phyloP scores from a whole-genome alignment of 257 asterid genomes.

The Verbascum thapsus region DNA sequence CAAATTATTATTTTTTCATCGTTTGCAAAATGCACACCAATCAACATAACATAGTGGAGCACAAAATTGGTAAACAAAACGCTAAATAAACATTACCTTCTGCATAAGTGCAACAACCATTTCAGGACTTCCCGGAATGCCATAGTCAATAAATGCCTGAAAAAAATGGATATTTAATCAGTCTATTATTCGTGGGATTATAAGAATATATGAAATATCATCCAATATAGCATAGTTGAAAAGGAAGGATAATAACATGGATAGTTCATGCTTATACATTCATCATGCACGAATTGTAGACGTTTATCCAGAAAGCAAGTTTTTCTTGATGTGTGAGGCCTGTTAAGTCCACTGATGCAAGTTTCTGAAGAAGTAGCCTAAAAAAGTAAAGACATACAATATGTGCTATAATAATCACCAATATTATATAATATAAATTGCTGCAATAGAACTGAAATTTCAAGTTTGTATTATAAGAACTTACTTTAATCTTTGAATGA shows the following conservation, averaged over 20 bases:
- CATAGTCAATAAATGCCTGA: slow-evolving; percentile 76
- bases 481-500: slow-evolving; percentile 69
- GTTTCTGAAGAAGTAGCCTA: slow-evolving; percentile 73
- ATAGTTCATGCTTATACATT: slow-evolving; percentile 48
- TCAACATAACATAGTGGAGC: not conserved
- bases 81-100: slow-evolving; percentile 47
- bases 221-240: not conserved
- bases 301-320: slow-evolving; percentile 95
- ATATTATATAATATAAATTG: slow-evolving; percentile 1
- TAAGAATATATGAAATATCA: not conserved
- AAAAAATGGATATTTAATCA: slow-evolving; percentile 19
- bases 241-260: not conserved
- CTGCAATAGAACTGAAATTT: slow-evolving; percentile 4
- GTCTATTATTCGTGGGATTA: not conserved
- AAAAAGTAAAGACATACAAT: slow-evolving; percentile 18
- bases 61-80: slow-evolving; percentile 18
- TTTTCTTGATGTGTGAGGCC: slow-evolving; percentile 82
- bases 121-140: slow-evolving; percentile 70
- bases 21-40: no score
- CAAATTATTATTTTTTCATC: no score
- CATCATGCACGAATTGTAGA: slow-evolving; percentile 95
- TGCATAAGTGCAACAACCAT: slow-evolving; percentile 73
- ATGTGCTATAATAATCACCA: slow-evolving; percentile 22
- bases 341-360: slow-evolving; percentile 56
- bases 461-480: slow-evolving; percentile 15